These are phyloP conservation scores for Fusarium mundagurra DNA, from an alignment of 2,329 filamentous ascomycete genomes.

Conservation along the genomic window DNA sequence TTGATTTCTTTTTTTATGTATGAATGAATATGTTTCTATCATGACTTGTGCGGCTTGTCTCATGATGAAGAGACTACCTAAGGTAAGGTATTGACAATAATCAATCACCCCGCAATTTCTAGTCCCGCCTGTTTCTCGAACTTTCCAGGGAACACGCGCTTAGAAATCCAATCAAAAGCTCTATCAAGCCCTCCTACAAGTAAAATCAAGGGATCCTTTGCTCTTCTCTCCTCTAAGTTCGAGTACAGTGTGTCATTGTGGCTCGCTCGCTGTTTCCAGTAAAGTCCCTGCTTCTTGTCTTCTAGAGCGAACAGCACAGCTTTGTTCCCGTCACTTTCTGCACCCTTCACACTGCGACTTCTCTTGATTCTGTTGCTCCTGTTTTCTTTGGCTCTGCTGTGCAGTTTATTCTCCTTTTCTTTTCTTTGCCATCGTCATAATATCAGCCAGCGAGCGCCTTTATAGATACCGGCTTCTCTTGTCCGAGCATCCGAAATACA, in stretches of 20 bases:
- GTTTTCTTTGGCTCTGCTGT: neutral
- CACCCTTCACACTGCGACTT: neutral
- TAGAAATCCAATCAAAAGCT: constrained; percentile 44
- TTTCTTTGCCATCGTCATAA: neutral
- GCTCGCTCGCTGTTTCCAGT: neutral
- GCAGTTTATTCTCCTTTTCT: neutral
- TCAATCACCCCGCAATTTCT: constrained; percentile 26
- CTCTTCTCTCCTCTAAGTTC: neutral
- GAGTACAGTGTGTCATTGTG: constrained; percentile 1
- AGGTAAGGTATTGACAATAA: no score
- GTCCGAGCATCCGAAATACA: neutral
- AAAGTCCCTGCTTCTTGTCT: neutral
- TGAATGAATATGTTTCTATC: neutral
- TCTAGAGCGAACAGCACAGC: neutral
- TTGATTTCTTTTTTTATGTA: neutral
- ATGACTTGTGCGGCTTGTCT: constrained; percentile 10
- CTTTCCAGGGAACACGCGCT: constrained; percentile 41
- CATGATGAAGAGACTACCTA: constrained; percentile 15
- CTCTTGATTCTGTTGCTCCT: neutral
- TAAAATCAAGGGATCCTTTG: constrained; percentile 11
- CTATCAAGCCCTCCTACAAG: neutral
- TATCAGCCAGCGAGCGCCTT: neutral
- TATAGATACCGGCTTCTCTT: neutral
- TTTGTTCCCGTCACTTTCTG: neutral
- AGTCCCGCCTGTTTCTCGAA: constrained; percentile 38